phyloP scores from a whole-genome alignment of 768 basidiomycete species.

The Podaxis pistillaris region DNA sequence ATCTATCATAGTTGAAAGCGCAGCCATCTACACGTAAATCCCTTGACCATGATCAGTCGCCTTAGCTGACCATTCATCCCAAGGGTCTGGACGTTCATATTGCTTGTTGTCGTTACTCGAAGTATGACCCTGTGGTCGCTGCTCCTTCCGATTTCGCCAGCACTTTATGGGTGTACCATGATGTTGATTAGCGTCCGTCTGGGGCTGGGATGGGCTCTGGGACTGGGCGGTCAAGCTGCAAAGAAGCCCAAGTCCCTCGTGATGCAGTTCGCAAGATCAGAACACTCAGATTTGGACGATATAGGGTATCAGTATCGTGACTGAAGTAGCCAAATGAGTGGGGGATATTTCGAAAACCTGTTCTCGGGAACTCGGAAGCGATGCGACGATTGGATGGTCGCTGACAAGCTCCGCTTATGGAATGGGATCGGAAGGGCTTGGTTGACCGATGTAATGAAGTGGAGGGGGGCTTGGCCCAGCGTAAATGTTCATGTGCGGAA shows the following conservation, averaged over 20 bases:
- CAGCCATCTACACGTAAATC: slow-evolving; percentile 17
- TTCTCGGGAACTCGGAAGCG: too few relatives aligned
- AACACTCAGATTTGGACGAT: not conserved
- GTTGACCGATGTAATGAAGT: too few relatives aligned
- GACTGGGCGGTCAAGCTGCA: slow-evolving; percentile 4
- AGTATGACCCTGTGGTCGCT: slow-evolving; percentile 11
- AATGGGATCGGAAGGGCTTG: too few relatives aligned
- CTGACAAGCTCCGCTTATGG: too few relatives aligned
- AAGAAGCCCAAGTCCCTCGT: slow-evolving; percentile 4
- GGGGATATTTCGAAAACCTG: too few relatives aligned
- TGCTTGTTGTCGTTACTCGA: slow-evolving; percentile 2
- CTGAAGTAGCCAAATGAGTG: not conserved
- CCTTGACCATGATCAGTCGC: not conserved
- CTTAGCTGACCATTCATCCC: not conserved
- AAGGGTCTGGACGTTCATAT: slow-evolving; percentile 5
- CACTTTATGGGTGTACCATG: slow-evolving; percentile 17
- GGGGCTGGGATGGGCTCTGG: slow-evolving; percentile 18
- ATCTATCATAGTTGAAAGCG: slow-evolving; percentile 17
- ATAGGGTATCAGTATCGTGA: not conserved
- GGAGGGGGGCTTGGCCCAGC: too few relatives aligned
- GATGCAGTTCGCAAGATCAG: slow-evolving; percentile 5
- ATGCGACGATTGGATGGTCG: too few relatives aligned
- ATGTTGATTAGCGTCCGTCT: slow-evolving; percentile 20
- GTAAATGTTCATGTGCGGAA: too few relatives aligned
- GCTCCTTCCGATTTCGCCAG: slow-evolving; percentile 11